A percentile compares a stretch with the other conserved stretches of the same genome.
Conservation (phyloP, 208 protist genomes). For the Trichomonas tenax region DNA sequence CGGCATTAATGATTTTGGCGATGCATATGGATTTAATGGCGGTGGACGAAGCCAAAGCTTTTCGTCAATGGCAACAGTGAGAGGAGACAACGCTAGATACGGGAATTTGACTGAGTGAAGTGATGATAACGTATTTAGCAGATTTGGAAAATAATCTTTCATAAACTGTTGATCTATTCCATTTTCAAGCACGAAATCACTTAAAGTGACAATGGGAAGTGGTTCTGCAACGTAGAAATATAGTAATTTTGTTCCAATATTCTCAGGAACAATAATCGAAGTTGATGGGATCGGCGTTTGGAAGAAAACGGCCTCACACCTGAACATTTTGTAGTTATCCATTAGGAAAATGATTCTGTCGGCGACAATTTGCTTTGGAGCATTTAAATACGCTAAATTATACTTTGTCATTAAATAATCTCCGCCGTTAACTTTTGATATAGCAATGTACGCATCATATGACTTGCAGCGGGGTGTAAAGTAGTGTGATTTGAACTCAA, state of each 20-base stretch:
- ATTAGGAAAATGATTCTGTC: neutral
- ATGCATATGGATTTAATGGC: conserved; percentile 13
- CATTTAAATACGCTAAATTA: neutral
- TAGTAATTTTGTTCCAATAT: neutral
- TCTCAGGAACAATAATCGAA: neutral
- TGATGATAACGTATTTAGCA: neutral
- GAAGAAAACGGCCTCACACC: conserved; percentile 1
- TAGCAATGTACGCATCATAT: neutral
- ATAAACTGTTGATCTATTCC: neutral
- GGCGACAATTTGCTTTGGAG: neutral
- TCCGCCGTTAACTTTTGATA: neutral
- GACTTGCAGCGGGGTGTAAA: neutral
- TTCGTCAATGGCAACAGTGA: neutral
- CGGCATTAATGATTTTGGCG: neutral
- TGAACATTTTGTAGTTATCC: neutral
- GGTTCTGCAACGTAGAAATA: conserved; percentile 15
- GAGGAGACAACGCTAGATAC: neutral
- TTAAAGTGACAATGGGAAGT: neutral
- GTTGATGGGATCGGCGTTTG: neutral
- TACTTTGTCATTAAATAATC: neutral
- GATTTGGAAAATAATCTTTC: neutral
- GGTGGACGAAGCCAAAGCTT: neutral
- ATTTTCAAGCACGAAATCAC: neutral
- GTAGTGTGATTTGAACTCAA: neutral
- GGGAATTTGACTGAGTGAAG: neutral